A percentile compares a stretch with the other conserved stretches of the same genome.
These are phyloP conservation scores for Anthoceros angustus DNA, from an alignment of 225 moss, liverwort and hornwort genomes.

Conservation along the genomic window DNA sequence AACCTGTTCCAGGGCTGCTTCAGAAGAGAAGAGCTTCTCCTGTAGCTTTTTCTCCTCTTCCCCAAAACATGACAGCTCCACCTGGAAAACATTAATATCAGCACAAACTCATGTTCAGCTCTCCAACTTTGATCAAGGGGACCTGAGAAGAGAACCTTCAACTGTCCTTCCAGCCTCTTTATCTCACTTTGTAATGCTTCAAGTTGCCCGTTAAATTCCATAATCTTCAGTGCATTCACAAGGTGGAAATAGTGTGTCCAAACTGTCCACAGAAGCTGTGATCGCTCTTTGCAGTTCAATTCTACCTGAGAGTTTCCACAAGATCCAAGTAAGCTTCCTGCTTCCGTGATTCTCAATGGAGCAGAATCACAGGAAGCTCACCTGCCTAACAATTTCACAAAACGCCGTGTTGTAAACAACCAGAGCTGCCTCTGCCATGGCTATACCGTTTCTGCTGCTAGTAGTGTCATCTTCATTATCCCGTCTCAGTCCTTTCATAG, in stretches of 20 bases:
- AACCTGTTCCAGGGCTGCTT: neutral
- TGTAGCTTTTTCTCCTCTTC: neutral
- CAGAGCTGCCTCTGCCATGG: neutral
- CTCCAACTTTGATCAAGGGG: neutral
- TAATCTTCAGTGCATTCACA: constrained; percentile 3
- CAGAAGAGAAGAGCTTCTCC: neutral
- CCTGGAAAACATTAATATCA: neutral
- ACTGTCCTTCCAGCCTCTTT: neutral
- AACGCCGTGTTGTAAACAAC: neutral
- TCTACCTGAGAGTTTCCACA: neutral
- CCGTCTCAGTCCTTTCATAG: neutral
- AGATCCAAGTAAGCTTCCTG: neutral
- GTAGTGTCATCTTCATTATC: neutral
- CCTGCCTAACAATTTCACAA: constrained; percentile 4
- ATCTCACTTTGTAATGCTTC: neutral
- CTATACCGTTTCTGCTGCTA: neutral
- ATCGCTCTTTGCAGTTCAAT: neutral
- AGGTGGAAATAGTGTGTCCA: constrained; percentile 5
- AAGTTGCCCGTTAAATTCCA: neutral
- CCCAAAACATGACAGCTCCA: neutral
- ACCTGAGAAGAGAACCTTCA: neutral
- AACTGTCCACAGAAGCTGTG: constrained; percentile 3
- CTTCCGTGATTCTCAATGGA: neutral
- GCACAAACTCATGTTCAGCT: neutral
- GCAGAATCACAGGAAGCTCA: neutral